Base-by-base conservation (phyloP, 768 basidiomycete species). In the Kwoniella bestiolae region DNA sequence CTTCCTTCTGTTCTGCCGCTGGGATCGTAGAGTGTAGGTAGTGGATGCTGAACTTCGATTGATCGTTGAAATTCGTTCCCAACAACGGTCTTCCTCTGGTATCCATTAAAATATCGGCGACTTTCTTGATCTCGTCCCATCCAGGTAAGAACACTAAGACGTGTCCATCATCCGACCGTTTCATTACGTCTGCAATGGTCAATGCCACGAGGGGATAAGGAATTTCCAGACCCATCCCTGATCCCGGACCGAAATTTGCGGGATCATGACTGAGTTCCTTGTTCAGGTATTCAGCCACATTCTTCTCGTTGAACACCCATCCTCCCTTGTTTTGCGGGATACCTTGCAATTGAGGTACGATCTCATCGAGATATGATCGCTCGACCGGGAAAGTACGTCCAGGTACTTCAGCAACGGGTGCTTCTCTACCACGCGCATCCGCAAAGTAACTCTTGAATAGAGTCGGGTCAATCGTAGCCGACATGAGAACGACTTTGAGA, bases 401-500 rank as follows among this genome's bases (percentile, higher is more conserved):
- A n/a, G 93, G 91, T 32, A 96, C 84, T 64, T 92, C 89, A 38
- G 92, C 85, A 16, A 91, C 86, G 21, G 85, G 84, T 0, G 92
- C 90, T 2, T 86, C 87, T 14, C 82, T 76, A 23, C 87, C 88
- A 35, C 65, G 66, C 0, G 81, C 66, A 18, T 85, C 83, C 7
- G 84, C 82, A 83, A 98, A 98, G 83, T 97, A 98, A 11, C 85
- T 83, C 76, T 91, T 89, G 86, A 96, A 98, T 26, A 95, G 85
- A 0, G 86, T 86, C 8, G 94, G 90, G 73, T 96, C 91, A 76
- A 97, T 92, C 47, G 94, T 97, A 8, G 94, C 94, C 75, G 91
- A 94, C 94, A 97, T 96, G 61, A 98, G 86, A 46, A 96, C 82
- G 68, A 97, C 84, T 80, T 93, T 94, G 80, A 97, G 82, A 2